A percentile compares a stretch with the other conserved stretches of the same genome.
Evolutionary conservation across 1,284 basidiomycete species (phyloP).

Genomic region (Cryptococcus sp.): DNA sequence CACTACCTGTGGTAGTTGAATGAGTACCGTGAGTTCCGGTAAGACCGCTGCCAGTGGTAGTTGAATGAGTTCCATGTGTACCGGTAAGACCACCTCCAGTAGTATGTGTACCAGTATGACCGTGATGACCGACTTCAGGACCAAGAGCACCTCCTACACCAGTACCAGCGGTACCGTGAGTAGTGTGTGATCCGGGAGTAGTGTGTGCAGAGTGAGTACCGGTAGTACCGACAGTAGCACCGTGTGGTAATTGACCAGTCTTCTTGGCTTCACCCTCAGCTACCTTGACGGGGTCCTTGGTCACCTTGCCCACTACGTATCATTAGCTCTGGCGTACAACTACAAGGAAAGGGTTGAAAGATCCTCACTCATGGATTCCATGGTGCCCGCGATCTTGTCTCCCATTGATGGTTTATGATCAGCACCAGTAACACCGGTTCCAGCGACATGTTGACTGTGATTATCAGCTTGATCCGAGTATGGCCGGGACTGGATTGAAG

Average conservation of each 20-base stretch:
- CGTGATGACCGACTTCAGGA: not conserved
- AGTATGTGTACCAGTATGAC: not conserved
- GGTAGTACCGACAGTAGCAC: not conserved
- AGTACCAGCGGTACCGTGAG: no score
- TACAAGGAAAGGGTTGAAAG: not conserved
- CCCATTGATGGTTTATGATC: constrained; percentile 18
- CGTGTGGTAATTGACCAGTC: constrained; percentile 8
- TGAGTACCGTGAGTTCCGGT: not conserved
- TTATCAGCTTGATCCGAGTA: no score
- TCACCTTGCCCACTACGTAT: constrained; percentile 18
- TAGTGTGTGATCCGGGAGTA: constrained; percentile 1
- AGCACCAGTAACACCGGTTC: not conserved
- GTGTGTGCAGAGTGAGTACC: not conserved
- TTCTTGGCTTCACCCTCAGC: constrained; percentile 23
- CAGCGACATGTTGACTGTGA: no score
- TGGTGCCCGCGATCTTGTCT: constrained; percentile 17
- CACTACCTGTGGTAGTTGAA: not conserved
- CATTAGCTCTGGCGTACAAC: not conserved
- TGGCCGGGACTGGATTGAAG: not conserved
- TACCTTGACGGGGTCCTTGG: constrained; percentile 24
- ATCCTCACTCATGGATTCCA: constrained; percentile 9
- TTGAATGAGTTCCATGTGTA: not conserved
- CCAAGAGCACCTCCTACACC: no score
- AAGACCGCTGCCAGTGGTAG: not conserved
- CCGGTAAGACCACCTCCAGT: not conserved